phyloP scores from a whole-genome alignment of 169 alveolate genomes.

The Perkinsus olseni region DNA sequence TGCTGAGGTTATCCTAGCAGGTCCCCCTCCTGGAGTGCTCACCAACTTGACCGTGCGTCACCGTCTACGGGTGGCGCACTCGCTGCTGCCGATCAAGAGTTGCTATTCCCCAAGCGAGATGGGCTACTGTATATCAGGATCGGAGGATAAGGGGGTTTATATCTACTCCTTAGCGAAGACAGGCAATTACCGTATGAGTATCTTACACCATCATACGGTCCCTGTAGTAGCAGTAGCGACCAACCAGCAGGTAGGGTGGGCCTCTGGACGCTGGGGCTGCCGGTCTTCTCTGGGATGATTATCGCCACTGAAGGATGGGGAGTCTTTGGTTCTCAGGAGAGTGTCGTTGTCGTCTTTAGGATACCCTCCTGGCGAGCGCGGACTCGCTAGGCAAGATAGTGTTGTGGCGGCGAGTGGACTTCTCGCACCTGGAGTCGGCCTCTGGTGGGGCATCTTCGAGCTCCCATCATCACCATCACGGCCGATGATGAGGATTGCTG shows the following conservation, averaged over 20 bases:
- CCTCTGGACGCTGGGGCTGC: too few relatives aligned
- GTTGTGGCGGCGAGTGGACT: slow-evolving; percentile 30
- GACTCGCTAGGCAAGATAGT: slow-evolving; percentile 30
- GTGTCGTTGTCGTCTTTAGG: not conserved
- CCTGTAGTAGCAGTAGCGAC: slow-evolving; percentile 40
- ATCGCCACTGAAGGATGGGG: too few relatives aligned
- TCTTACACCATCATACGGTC: slow-evolving; percentile 21
- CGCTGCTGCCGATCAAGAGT: slow-evolving; percentile 36
- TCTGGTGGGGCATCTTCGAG: not conserved
- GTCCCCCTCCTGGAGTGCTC: slow-evolving; percentile 25
- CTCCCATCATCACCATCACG: not conserved
- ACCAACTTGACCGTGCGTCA: slow-evolving; percentile 35
- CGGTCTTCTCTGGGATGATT: too few relatives aligned
- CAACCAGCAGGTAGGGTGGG: slow-evolving; percentile 12
- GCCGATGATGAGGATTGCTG: not conserved
- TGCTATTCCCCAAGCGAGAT: slow-evolving; percentile 30
- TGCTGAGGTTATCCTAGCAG: not conserved
- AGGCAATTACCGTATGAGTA: slow-evolving; percentile 22
- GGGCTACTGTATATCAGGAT: slow-evolving; percentile 36
- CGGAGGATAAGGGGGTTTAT: slow-evolving; percentile 37
- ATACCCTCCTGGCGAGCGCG: slow-evolving; percentile 20
- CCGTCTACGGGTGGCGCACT: slow-evolving; percentile 25
- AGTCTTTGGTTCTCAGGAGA: too few relatives aligned
- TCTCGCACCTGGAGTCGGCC: not conserved
- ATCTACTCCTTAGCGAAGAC: slow-evolving; percentile 16